Evolutionary conservation across 2,329 filamentous ascomycete genomes (phyloP).

Genomic region (Endothia cerciana): DNA sequence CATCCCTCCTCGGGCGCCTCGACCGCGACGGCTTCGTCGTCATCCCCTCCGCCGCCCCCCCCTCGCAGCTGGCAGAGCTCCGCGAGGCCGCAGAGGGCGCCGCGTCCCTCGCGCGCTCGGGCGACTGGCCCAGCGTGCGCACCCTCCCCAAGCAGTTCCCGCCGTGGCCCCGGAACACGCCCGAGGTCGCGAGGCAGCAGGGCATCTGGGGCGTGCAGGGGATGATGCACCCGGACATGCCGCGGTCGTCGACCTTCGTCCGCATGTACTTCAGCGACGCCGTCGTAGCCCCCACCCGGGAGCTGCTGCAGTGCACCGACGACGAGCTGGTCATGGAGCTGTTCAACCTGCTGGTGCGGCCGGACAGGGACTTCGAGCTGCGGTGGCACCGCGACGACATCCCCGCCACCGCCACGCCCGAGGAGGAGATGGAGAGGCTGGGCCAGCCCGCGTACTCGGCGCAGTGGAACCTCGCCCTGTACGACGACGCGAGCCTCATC

Average conservation of each 20-base stretch:
- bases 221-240: slow-evolving; percentile 30
- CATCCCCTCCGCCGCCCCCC: slow-evolving; percentile 66
- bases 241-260: slow-evolving; percentile 56
- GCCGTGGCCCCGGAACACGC: slow-evolving; percentile 61
- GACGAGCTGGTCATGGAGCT: slow-evolving; percentile 82
- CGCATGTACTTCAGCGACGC: slow-evolving; percentile 71
- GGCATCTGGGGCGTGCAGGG: slow-evolving; percentile 72
- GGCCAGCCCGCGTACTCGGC: slow-evolving; percentile 69
- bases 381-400: slow-evolving; percentile 89
- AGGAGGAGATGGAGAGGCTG: slow-evolving; percentile 69
- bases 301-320: slow-evolving; percentile 61
- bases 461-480: slow-evolving; percentile 87
- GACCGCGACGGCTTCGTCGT: slow-evolving; percentile 61
- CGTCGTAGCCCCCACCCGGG: slow-evolving; percentile 65
- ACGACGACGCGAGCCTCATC: slow-evolving; percentile 72
- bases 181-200: slow-evolving; percentile 40
- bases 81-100: slow-evolving; percentile 61
- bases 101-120: slow-evolving; percentile 66
- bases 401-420: slow-evolving; percentile 62
- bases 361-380: slow-evolving; percentile 71
- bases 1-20: slow-evolving; percentile 26
- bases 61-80: slow-evolving; percentile 59
- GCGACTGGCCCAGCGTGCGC: slow-evolving; percentile 79
- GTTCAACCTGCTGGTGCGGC: slow-evolving; percentile 82
- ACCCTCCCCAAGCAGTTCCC: slow-evolving; percentile 91